These are phyloP conservation scores for Pelargonium exstipulatum DNA, from an alignment of 441 rosid genomes.

Conservation along the genomic window DNA sequence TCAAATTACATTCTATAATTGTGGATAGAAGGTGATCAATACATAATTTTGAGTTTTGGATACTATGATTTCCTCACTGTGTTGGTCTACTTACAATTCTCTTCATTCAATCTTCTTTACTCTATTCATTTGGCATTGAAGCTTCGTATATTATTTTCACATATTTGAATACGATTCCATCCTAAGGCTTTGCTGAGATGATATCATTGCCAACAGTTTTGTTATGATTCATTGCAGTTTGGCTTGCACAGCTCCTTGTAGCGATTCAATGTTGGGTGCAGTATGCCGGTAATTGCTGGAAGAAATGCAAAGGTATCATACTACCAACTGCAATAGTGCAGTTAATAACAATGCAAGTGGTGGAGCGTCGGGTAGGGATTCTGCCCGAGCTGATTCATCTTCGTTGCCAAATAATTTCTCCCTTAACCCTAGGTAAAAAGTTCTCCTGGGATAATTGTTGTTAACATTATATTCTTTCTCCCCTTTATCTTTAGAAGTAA, in stretches of 20 bases:
- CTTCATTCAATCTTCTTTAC: not conserved
- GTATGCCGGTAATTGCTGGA: conserved; percentile 82
- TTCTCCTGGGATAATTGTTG: conserved; percentile 10
- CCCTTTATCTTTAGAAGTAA: not conserved
- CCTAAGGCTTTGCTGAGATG: conserved; percentile 9
- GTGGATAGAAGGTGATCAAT: conserved; percentile 9
- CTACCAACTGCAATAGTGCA: conserved; percentile 85
- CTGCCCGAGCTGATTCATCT: conserved; percentile 68
- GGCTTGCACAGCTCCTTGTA: conserved; percentile 33
- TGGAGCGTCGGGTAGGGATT: conserved; percentile 74
- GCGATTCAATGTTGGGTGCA: conserved; percentile 63
- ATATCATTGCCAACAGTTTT: conserved; percentile 2
- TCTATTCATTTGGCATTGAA: not conserved
- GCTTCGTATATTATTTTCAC: not conserved
- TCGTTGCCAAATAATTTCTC: conserved; percentile 53
- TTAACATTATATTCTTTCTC: not conserved
- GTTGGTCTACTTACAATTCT: not conserved
- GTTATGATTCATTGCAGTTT: conserved; percentile 30
- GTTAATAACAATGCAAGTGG: conserved; percentile 77
- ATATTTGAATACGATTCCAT: not conserved
- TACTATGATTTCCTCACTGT: conserved; percentile 7
- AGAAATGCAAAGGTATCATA: conserved; percentile 98
- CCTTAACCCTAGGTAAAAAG: conserved; percentile 64
- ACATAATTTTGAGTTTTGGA: conserved; percentile 20
- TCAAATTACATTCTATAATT: not conserved